These are phyloP conservation scores for Lepidopterella palustris DNA, from an alignment of 495 filamentous ascomycete species.

Conservation along the genomic window DNA sequence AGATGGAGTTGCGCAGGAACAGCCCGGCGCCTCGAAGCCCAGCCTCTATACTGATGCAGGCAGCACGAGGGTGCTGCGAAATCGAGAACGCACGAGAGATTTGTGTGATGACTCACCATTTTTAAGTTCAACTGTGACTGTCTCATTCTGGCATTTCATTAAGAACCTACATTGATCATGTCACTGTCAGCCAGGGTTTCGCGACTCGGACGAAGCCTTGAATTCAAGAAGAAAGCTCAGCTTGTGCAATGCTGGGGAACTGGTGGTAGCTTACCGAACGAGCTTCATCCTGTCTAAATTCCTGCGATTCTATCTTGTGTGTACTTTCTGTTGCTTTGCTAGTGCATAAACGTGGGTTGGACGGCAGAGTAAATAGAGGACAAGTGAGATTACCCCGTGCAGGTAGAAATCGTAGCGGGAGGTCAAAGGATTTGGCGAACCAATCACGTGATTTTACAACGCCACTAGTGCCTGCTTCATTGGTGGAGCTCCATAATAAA, in stretches of 20 bases:
- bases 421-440: too few species aligned
- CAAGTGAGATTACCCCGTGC: too few species aligned
- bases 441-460: too few species aligned
- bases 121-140: conserved; percentile 94
- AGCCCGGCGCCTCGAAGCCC: background rate
- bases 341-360: too few species aligned
- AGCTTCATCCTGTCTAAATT: too few species aligned
- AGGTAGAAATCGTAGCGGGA: too few species aligned
- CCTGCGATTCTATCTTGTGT: too few species aligned
- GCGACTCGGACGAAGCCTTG: conserved; percentile 26
- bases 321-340: too few species aligned
- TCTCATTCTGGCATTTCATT: conserved; percentile 98
- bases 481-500: too few species aligned
- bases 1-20: background rate
- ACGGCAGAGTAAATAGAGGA: too few species aligned
- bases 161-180: conserved; percentile 62
- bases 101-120: conserved; percentile 62
- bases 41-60: background rate
- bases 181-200: conserved; percentile 37
- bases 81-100: background rate
- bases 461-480: too few species aligned
- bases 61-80: background rate
- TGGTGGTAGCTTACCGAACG: conserved; percentile 67
- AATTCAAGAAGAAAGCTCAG: conserved; percentile 32
- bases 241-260: conserved; percentile 34